Evolutionary conservation across 208 protist species (phyloP).

Genomic region (Paratrypanosoma confusum): DNA sequence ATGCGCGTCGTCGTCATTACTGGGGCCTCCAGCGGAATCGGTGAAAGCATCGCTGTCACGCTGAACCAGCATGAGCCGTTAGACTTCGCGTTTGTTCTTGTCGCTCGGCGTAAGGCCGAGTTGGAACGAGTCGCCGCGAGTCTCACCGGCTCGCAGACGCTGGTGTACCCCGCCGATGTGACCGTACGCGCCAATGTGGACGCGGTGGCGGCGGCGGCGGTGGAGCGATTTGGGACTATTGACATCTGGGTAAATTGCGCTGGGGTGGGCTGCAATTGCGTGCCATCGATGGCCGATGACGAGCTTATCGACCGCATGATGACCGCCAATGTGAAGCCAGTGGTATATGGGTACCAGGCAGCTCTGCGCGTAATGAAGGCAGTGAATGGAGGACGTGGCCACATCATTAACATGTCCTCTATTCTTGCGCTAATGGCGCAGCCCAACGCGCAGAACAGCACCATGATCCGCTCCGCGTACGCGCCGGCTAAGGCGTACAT

Average conservation of each 20-base stretch:
- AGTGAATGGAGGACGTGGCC: not conserved
- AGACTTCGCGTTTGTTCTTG: conserved; percentile 2
- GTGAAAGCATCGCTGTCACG: conserved; percentile 6
- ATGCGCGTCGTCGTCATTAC: conserved; percentile 8
- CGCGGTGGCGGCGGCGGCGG: not conserved
- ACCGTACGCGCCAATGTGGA: conserved; percentile 4
- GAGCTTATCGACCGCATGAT: conserved; percentile 10
- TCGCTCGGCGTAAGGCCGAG: conserved; percentile 6
- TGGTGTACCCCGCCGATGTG: conserved; percentile 3
- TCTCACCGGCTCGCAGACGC: not conserved
- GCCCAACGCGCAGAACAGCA: conserved; percentile 2
- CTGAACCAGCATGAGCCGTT: not conserved
- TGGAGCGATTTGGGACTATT: conserved; percentile 6
- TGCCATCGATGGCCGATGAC: conserved; percentile 1
- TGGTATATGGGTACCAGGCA: conserved; percentile 5
- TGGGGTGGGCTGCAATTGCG: conserved; percentile 2
- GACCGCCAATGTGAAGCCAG: conserved; percentile 6
- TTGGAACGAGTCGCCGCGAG: conserved; percentile 3
- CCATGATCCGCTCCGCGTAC: conserved; percentile 4
- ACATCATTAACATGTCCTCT: conserved; percentile 6
- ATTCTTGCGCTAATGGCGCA: conserved; percentile 7
- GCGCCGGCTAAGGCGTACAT: conserved; percentile 6
- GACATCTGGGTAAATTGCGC: conserved; percentile 13
- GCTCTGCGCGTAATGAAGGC: conserved; percentile 4
- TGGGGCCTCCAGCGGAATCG: conserved; percentile 8